Evolutionary conservation across 192 early-diverging fungal species (phyloP).

Genomic region (Coemansia guatemalensis): DNA sequence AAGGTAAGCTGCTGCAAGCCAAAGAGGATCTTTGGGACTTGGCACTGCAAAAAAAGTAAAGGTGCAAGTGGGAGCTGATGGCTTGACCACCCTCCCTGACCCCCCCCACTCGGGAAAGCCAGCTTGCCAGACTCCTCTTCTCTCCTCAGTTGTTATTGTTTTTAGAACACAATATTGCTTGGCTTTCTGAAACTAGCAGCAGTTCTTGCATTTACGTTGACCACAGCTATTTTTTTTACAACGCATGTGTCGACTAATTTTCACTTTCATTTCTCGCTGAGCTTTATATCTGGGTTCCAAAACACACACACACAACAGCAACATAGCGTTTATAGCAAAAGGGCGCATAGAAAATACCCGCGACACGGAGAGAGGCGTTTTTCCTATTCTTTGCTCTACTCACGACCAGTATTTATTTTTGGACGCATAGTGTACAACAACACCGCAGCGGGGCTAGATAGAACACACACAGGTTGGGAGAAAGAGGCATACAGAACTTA

Average conservation of each 20-base stretch:
- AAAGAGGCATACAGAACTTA: background rate
- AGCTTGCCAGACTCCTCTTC: background rate
- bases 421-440: background rate
- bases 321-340: background rate
- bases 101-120: background rate
- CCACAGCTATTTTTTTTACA: background rate
- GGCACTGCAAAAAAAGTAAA: background rate
- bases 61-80: background rate
- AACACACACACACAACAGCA: background rate
- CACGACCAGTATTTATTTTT: constrained; percentile 1
- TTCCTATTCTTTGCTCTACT: background rate
- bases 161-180: background rate
- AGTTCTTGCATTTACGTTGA: background rate
- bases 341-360: background rate
- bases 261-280: background rate
- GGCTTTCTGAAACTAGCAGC: background rate
- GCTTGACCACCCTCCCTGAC: background rate
- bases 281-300: background rate
- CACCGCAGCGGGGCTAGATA: background rate
- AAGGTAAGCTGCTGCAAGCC: background rate
- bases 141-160: background rate
- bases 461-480: background rate
- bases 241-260: background rate
- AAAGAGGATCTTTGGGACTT: too few relatives aligned
- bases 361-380: background rate